Conservation (phyloP, 2,329 filamentous ascomycete genomes). For the Shiraia sp. region DNA sequence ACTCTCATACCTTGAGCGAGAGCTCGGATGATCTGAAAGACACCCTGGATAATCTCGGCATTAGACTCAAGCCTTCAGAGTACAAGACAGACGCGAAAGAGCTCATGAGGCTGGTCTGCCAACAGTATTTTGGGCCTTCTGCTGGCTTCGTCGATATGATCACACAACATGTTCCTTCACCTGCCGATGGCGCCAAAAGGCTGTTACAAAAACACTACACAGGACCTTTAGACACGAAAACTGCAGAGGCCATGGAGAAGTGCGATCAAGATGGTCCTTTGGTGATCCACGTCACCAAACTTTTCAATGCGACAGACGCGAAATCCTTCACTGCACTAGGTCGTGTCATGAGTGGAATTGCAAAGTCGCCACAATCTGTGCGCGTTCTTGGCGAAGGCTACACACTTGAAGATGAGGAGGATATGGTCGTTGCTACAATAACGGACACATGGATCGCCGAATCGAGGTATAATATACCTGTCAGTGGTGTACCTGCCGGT, state of each 20-base stretch:
- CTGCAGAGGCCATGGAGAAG: slow-evolving; percentile 76
- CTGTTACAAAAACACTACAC: slow-evolving; percentile 89
- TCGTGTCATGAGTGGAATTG: slow-evolving; percentile 89
- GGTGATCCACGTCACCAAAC: slow-evolving; percentile 88
- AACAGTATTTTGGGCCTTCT: slow-evolving; percentile 91
- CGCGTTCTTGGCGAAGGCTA: slow-evolving; percentile 94
- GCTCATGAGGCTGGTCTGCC: slow-evolving; percentile 84
- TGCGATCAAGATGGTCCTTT: slow-evolving; percentile 91
- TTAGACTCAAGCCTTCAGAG: slow-evolving; percentile 87
- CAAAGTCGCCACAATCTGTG: slow-evolving; percentile 77
- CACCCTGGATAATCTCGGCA: slow-evolving; percentile 78
- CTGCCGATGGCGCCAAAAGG: slow-evolving; percentile 73
- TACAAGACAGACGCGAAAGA: slow-evolving; percentile 88
- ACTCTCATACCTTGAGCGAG: slow-evolving; percentile 91
- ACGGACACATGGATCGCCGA: slow-evolving; percentile 87
- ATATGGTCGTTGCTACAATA: slow-evolving; percentile 88
- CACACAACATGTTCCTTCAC: slow-evolving; percentile 84
- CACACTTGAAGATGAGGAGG: slow-evolving; percentile 95
- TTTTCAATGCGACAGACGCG: slow-evolving; percentile 90
- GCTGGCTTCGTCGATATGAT: slow-evolving; percentile 96
- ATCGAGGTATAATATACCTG: slow-evolving; percentile 89
- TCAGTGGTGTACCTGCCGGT: slow-evolving; percentile 88
- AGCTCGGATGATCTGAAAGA: slow-evolving; percentile 81
- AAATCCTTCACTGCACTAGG: slow-evolving; percentile 89
- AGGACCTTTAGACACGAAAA: slow-evolving; percentile 79